Evolutionary conservation across 257 asterid species (phyloP).

Genomic region (Solanum peruvianum): DNA sequence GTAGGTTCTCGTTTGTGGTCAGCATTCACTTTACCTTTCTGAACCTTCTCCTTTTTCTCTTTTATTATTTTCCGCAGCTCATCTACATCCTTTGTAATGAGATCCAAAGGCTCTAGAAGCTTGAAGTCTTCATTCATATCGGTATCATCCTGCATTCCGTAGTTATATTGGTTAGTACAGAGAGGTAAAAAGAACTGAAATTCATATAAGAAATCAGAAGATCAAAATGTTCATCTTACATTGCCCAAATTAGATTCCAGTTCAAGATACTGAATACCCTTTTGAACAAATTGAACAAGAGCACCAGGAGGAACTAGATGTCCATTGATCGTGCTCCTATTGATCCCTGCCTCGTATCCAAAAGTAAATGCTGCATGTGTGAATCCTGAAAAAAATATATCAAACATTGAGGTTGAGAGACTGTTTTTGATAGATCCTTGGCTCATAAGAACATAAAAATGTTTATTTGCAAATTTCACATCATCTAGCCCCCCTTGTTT

Average conservation of each 20-base stretch:
- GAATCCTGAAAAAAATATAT: slow-evolving; percentile 45
- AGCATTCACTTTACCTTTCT: slow-evolving; percentile 25
- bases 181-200: slow-evolving; percentile 1
- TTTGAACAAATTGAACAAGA: slow-evolving; percentile 72
- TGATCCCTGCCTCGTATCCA: slow-evolving; percentile 81
- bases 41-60: slow-evolving; percentile 56
- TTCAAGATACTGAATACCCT: slow-evolving; percentile 83
- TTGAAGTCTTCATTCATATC: slow-evolving; percentile 73
- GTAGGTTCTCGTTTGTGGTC: slow-evolving; percentile 23
- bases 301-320: slow-evolving; percentile 93
- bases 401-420: background rate
- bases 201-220: slow-evolving; percentile 11
- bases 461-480: background rate
- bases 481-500: no score
- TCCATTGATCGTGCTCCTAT: slow-evolving; percentile 56
- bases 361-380: slow-evolving; percentile 77
- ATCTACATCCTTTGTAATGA: slow-evolving; percentile 66
- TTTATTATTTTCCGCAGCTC: slow-evolving; percentile 67
- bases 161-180: slow-evolving; percentile 14
- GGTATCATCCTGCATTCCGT: slow-evolving; percentile 57
- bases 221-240: slow-evolving; percentile 27
- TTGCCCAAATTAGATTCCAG: slow-evolving; percentile 63
- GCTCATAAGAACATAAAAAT: no score
- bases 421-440: no score
- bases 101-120: slow-evolving; percentile 78